Evolutionary conservation across 257 asterid species (phyloP).

Genomic region (Gentiana dahurica): DNA sequence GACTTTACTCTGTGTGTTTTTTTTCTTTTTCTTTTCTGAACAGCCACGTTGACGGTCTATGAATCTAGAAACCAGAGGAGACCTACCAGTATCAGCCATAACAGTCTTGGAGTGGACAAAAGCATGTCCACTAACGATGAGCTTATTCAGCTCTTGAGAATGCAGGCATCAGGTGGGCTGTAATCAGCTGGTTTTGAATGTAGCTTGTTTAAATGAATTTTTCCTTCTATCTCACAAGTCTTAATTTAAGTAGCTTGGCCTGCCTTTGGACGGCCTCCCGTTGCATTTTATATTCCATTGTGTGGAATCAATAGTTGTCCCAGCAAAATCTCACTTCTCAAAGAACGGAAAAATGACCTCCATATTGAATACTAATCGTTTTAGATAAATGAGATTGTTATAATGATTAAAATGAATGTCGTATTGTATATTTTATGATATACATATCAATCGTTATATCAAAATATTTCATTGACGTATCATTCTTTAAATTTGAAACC

Average conservation of each 20-base stretch:
- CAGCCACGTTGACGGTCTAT: slow-evolving; percentile 30
- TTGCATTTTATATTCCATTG: too few species aligned
- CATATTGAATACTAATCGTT: too few species aligned
- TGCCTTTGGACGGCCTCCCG: too few species aligned
- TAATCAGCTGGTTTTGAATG: slow-evolving; percentile 18
- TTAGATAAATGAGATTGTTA: too few species aligned
- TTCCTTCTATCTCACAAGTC: neutral
- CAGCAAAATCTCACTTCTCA: too few species aligned
- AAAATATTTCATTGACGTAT: too few species aligned
- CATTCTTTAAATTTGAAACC: too few species aligned
- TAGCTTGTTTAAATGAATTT: slow-evolving; percentile 17
- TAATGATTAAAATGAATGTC: too few species aligned
- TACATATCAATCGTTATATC: too few species aligned
- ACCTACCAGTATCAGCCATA: slow-evolving; percentile 26
- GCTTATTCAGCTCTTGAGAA: slow-evolving; percentile 62
- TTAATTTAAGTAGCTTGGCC: neutral
- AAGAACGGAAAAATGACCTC: too few species aligned
- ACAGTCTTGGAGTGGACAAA: slow-evolving; percentile 19
- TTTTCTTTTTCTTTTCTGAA: slow-evolving; percentile 4
- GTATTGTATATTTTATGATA: too few species aligned
- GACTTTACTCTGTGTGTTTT: neutral
- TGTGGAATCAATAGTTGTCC: too few species aligned
- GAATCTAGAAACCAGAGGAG: slow-evolving; percentile 26
- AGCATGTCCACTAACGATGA: slow-evolving; percentile 38
- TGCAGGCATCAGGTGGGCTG: slow-evolving; percentile 39